Evolutionary conservation across 1,284 basidiomycete genomes (phyloP).

Genomic region (Leccinum pseudoinsigne): DNA sequence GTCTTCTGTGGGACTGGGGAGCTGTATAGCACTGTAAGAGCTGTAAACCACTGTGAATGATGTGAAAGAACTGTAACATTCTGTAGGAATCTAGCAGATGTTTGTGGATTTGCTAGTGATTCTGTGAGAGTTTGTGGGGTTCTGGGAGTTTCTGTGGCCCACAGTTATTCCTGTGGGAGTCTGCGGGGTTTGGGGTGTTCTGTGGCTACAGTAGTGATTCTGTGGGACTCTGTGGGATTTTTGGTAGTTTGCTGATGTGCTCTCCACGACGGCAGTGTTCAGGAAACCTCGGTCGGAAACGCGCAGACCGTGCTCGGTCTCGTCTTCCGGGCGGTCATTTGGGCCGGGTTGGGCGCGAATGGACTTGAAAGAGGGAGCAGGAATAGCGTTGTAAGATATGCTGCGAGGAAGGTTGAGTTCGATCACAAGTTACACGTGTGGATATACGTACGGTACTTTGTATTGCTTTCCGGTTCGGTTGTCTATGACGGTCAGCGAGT

Average conservation of each 20-base stretch:
- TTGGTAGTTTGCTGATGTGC: constrained; percentile 26
- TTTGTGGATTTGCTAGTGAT: too few species aligned
- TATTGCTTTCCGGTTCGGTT: constrained; percentile 84
- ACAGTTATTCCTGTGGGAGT: too few species aligned
- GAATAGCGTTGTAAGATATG: constrained; percentile 73
- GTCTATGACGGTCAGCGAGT: constrained; percentile 72
- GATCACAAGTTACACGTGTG: background rate
- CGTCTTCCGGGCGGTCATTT: constrained; percentile 78
- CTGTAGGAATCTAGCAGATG: too few species aligned
- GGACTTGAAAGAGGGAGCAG: constrained; percentile 80
- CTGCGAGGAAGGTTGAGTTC: constrained; percentile 37
- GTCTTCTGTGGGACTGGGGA: too few species aligned
- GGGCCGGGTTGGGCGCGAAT: constrained; percentile 58
- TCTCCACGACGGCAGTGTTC: constrained; percentile 84
- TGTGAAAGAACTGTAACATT: too few species aligned
- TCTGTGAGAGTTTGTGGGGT: too few species aligned
- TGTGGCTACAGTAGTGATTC: too few species aligned
- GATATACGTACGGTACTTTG: constrained; percentile 62
- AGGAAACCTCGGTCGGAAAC: constrained; percentile 80
- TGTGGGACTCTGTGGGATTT: too few species aligned
- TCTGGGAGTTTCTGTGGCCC: too few species aligned
- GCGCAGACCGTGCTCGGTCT: constrained; percentile 76
- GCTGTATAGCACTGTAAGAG: too few species aligned
- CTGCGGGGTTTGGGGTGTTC: too few species aligned
- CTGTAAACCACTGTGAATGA: too few species aligned